Evolutionary conservation across 169 alveolate species (phyloP).

Genomic region (Eimeria praecox): DNA sequence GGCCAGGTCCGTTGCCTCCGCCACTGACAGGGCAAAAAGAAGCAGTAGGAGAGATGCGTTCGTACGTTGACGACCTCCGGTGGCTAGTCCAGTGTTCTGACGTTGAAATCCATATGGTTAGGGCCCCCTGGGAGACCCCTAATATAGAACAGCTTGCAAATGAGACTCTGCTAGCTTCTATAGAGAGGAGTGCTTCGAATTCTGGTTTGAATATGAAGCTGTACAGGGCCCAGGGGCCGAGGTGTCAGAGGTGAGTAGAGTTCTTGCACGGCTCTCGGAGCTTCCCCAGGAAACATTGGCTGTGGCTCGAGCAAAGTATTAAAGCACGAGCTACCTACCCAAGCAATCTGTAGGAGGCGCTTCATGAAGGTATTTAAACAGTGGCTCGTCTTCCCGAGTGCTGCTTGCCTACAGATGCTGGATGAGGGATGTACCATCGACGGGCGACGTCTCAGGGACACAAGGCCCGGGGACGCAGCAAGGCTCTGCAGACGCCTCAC

Average conservation of each 20-base stretch:
- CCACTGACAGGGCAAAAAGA: not conserved
- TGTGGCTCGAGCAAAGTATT: not conserved
- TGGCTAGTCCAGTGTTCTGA: slow-evolving; percentile 78
- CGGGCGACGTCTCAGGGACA: slow-evolving; percentile 2
- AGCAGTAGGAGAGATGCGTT: not conserved
- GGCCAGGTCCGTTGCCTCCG: slow-evolving; percentile 17
- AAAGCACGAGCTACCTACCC: not conserved
- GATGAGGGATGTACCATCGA: slow-evolving; percentile 42
- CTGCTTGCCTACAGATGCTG: slow-evolving; percentile 57
- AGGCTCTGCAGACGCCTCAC: not conserved
- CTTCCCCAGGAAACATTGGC: not conserved
- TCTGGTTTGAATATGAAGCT: slow-evolving; percentile 40
- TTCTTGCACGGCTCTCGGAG: not conserved
- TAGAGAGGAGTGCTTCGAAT: slow-evolving; percentile 2
- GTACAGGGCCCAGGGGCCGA: slow-evolving; percentile 66
- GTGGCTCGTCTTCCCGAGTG: not conserved
- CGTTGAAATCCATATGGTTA: not conserved
- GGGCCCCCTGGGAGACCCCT: not conserved
- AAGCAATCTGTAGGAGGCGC: not conserved
- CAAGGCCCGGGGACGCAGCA: too few relatives aligned
- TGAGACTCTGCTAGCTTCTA: slow-evolving; percentile 4
- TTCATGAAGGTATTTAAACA: not conserved
- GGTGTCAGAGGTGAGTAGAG: slow-evolving; percentile 59
- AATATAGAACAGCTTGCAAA: not conserved
- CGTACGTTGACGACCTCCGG: slow-evolving; percentile 78